A percentile compares a stretch with the other conserved stretches of the same genome.
Evolutionary conservation across 2,329 filamentous ascomycete species (phyloP).

Genomic region (Coniochaeta ligniaria): DNA sequence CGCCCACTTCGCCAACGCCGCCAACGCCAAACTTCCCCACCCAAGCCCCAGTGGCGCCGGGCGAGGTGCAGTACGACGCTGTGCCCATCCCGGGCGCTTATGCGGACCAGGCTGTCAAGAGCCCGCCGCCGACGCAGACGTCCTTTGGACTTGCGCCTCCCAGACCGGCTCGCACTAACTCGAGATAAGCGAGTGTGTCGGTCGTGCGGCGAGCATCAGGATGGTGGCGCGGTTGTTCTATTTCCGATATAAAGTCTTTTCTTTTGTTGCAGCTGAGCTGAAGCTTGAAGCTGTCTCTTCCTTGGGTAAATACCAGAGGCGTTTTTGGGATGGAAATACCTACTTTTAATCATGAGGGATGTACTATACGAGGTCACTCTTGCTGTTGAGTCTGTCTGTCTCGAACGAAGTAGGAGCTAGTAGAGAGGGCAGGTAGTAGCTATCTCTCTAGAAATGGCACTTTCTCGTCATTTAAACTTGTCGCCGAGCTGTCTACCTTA

Average conservation of each 20-base stretch:
- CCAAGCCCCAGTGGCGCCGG: conserved; percentile 63
- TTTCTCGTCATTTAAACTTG: neutral
- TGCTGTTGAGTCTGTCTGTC: neutral
- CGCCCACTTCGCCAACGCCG: conserved; percentile 21
- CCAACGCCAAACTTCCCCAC: conserved; percentile 22
- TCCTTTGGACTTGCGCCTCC: conserved; percentile 28
- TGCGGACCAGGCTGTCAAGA: conserved; percentile 45
- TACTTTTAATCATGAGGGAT: neutral
- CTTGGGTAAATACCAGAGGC: conserved; percentile 6
- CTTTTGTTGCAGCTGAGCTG: conserved; percentile 15
- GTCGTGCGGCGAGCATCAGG: neutral
- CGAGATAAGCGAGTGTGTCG: conserved; percentile 11
- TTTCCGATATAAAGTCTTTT: conserved; percentile 4
- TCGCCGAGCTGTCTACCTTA: too few relatives aligned
- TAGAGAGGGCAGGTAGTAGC: too few relatives aligned
- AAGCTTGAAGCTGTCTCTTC: conserved; percentile 3
- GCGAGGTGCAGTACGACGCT: conserved; percentile 76
- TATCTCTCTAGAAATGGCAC: conserved; percentile 1
- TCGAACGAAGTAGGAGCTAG: neutral
- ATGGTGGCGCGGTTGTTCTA: conserved; percentile 3
- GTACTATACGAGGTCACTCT: neutral
- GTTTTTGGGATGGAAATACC: neutral
- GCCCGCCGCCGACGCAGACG: conserved; percentile 37
- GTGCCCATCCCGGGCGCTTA: conserved; percentile 90
- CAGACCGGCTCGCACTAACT: conserved; percentile 2